These are phyloP conservation scores for Microdochium bolleyi DNA, from an alignment of 2,329 filamentous ascomycete species.

Conservation along the genomic window DNA sequence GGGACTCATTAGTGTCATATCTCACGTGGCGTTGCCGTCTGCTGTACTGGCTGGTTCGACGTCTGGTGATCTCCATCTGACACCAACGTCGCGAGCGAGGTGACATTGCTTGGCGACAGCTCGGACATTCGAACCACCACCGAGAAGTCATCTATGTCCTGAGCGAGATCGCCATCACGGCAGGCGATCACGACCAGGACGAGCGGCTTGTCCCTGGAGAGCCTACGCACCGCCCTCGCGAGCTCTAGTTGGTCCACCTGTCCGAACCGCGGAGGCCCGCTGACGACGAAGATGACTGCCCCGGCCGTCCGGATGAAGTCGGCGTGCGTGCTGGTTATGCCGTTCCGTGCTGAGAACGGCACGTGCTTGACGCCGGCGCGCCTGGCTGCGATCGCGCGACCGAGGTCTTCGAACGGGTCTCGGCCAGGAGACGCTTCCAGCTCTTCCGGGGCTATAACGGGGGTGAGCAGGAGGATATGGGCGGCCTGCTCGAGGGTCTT, in stretches of 20 bases:
- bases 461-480: conserved; percentile 50
- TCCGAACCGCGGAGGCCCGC: conserved; percentile 34
- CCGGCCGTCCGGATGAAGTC: conserved; percentile 54
- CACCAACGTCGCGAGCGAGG: too few relatives aligned
- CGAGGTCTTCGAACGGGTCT: conserved; percentile 69
- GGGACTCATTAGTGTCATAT: too few relatives aligned
- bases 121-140: too few relatives aligned
- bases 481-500: too few relatives aligned
- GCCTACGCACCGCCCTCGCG: conserved; percentile 31
- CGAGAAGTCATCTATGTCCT: too few relatives aligned
- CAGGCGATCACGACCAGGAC: not conserved
- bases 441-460: conserved; percentile 39
- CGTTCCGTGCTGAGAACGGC: conserved; percentile 57
- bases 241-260: conserved; percentile 44
- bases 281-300: conserved; percentile 53
- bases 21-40: too few relatives aligned
- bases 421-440: conserved; percentile 29
- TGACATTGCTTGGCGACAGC: too few relatives aligned
- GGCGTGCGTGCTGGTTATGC: conserved; percentile 56
- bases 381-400: conserved; percentile 50
- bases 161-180: too few relatives aligned
- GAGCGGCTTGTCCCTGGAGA: not conserved
- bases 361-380: conserved; percentile 61
- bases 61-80: too few relatives aligned
- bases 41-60: too few relatives aligned